Conservation (phyloP, 768 basidiomycete species). For the Podaxis sp. region DNA sequence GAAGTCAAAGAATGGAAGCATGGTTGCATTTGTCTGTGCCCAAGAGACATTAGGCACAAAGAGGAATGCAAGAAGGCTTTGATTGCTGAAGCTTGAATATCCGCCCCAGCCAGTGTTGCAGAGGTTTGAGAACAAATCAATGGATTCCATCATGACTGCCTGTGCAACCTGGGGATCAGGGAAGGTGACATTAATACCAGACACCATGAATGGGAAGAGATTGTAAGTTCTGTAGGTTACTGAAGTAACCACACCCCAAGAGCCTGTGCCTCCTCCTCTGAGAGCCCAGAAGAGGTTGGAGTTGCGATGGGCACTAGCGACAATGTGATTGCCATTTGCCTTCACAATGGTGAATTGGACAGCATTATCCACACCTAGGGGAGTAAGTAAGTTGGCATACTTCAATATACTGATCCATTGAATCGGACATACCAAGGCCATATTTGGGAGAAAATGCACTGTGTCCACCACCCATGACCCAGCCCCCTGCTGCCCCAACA, state of each 20-base stretch:
- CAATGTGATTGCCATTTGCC: constrained; percentile 36
- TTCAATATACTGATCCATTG: neutral
- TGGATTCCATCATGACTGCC: constrained; percentile 30
- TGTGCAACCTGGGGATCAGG: constrained; percentile 18
- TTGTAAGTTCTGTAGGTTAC: constrained; percentile 46
- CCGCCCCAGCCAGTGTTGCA: constrained; percentile 38
- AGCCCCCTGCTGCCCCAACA: constrained; percentile 48
- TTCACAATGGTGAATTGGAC: constrained; percentile 44
- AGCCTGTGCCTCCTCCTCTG: constrained; percentile 49
- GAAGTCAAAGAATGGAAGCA: constrained; percentile 30
- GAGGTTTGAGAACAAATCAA: constrained; percentile 25
- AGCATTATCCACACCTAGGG: constrained; percentile 43
- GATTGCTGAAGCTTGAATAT: constrained; percentile 29
- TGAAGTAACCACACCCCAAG: constrained; percentile 45
- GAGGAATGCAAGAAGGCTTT: neutral
- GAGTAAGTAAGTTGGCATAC: neutral
- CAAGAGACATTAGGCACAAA: constrained; percentile 24
- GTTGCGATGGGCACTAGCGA: constrained; percentile 37
- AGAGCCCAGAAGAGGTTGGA: constrained; percentile 53
- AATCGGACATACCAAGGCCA: constrained; percentile 34
- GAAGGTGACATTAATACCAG: constrained; percentile 19
- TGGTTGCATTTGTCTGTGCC: constrained; percentile 32
- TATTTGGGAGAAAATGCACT: constrained; percentile 34
- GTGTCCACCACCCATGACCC: constrained; percentile 48
- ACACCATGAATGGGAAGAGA: constrained; percentile 28